These are phyloP conservation scores for Cyberlindnera euphorbiae DNA, from an alignment of 805 yeast genomes.

Conservation along the genomic window DNA sequence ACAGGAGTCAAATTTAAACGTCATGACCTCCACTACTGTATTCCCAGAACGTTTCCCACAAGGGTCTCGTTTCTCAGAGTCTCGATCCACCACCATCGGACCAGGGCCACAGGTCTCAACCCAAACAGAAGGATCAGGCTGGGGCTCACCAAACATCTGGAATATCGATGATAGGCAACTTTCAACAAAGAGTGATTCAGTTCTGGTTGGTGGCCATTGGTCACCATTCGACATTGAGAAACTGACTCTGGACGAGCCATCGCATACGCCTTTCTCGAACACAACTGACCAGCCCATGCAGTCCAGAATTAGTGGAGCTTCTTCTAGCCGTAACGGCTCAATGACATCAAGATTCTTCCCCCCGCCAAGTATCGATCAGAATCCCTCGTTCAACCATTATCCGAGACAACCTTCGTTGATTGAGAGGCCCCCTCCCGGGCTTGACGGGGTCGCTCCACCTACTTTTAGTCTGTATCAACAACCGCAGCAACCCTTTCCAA, in stretches of 20 bases:
- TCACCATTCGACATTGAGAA: slow-evolving; percentile 23
- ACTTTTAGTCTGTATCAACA: no score
- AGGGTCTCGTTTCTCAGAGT: background rate
- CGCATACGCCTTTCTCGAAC: background rate
- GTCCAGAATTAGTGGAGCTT: slow-evolving; percentile 6
- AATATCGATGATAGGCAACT: slow-evolving; percentile 22
- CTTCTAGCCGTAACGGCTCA: slow-evolving; percentile 8
- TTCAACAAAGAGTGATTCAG: slow-evolving; percentile 26
- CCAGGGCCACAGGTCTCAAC: background rate
- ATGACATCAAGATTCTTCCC: slow-evolving; percentile 26
- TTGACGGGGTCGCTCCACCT: background rate
- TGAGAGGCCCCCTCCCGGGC: slow-evolving; percentile 2
- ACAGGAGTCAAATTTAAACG: no score
- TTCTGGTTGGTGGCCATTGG: slow-evolving; percentile 20
- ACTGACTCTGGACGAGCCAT: slow-evolving; percentile 18
- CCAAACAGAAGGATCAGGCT: slow-evolving; percentile 4
- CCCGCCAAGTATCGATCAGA: slow-evolving; percentile 17
- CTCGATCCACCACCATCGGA: background rate
- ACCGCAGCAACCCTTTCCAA: no score
- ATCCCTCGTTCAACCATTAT: slow-evolving; percentile 15
- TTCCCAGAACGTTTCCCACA: no score
- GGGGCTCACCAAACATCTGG: slow-evolving; percentile 25
- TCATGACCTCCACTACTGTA: no score
- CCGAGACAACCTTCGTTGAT: slow-evolving; percentile 12
- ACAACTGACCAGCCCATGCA: no score